Base-by-base conservation (phyloP, 441 rosid genomes). In the Adansonia rubrostipa region DNA sequence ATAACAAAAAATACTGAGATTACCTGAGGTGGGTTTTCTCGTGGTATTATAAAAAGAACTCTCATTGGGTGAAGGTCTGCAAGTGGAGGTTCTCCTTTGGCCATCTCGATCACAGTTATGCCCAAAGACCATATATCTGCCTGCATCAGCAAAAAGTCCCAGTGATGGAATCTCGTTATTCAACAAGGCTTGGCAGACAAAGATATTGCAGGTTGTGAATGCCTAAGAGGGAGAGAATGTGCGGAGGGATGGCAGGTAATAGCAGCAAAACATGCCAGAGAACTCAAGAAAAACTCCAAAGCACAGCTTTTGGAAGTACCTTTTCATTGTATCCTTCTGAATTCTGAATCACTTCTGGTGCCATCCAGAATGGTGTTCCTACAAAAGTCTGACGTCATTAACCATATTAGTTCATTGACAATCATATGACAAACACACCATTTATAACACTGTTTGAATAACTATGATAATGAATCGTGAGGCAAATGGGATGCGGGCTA, bases 351-450 rank as follows among this genome's bases (percentile, higher is more conserved):
- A 97, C 99, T 87, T 97, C 99, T n/a, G 99, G 99, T 56, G 99
- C 99, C 99, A 97, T 97, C 99, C 99, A 97, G 87, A 97, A 97
- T 76, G 99, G 99, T 57, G 99, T 97, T 84, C 99, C 99, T 74
- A 97, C 99, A 90, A 97, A 93, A 80, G 99, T 97, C 99, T 97
- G 97, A 74, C 79, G 83, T 82, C 74, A 78, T 82, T 77, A 81
- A 81, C 74, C 78, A 82, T 71, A 87, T 89, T 80, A 94, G 92
- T 81, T 56, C 71, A 74, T 28, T 47, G 81, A 80, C 61, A 36
- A 24, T 69, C 15, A 58, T 6, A 20, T 20, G 47, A 69, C 74
- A 58, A 69, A 5, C 22, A 58, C 48, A 45, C 61, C 20, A 54
- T 33, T 15, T 53, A 14, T 44, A 65, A 68, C 50, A 63, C 72